Percentiles rank a stretch among this genome's conserved stretches.
Evolutionary conservation across 768 basidiomycete genomes (phyloP).

Genomic region (Mycena galopus): DNA sequence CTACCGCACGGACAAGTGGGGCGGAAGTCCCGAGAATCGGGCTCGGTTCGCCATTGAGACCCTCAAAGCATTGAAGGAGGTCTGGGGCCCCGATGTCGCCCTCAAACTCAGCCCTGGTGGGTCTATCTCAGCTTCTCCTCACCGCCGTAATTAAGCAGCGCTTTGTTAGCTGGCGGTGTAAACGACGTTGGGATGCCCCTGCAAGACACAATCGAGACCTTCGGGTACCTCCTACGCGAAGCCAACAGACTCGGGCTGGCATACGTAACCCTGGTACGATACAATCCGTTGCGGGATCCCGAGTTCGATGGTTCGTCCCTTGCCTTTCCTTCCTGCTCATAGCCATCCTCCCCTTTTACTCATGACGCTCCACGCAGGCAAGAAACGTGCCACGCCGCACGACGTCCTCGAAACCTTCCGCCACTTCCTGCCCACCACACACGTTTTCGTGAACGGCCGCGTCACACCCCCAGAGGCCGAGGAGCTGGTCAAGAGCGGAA

Average conservation of each 20-base stretch:
- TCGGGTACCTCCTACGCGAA: constrained; percentile 38
- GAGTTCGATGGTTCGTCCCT: constrained; percentile 47
- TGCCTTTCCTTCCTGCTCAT: background rate
- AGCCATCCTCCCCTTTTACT: background rate
- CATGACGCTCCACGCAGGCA: constrained; percentile 40
- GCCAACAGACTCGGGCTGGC: constrained; percentile 36
- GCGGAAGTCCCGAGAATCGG: constrained; percentile 56
- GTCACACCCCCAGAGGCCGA: constrained; percentile 54
- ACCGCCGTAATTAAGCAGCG: constrained; percentile 3
- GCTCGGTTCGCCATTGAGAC: constrained; percentile 52
- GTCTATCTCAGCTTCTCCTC: background rate
- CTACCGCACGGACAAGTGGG: constrained; percentile 54
- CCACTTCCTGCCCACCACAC: constrained; percentile 50
- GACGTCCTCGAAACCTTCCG: constrained; percentile 51
- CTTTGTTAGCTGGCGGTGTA: constrained; percentile 31
- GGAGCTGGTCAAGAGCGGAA: constrained; percentile 46
- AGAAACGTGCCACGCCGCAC: constrained; percentile 51
- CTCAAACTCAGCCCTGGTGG: constrained; percentile 48
- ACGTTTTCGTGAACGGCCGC: constrained; percentile 52
- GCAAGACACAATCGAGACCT: constrained; percentile 41
- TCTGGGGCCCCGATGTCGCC: constrained; percentile 49
- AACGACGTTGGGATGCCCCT: constrained; percentile 39
- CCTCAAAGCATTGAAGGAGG: constrained; percentile 44
- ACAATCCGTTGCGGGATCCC: constrained; percentile 41
- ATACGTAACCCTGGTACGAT: constrained; percentile 50